Conservation (phyloP, 805 yeast genomes). For the Ogataea nakhonphanomensis region DNA sequence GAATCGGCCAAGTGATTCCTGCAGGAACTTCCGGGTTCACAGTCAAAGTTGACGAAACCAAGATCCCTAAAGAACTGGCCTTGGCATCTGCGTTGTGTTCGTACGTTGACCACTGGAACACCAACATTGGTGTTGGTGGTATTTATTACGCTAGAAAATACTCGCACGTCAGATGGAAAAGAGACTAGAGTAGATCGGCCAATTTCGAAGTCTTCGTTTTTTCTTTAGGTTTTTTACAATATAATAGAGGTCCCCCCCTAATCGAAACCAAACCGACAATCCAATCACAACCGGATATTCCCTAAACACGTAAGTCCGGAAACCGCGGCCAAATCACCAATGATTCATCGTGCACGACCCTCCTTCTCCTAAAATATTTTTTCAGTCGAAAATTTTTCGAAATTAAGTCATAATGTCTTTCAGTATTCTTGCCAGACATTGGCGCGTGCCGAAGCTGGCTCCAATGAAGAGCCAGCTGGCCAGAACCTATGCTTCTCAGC, state of each 20-base stretch:
- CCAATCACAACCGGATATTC: conserved; percentile 12
- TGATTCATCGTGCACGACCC: conserved; percentile 17
- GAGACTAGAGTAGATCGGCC: conserved; percentile 35
- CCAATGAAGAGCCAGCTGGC: conserved; percentile 3
- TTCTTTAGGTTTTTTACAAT: conserved; percentile 10
- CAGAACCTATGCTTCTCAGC: conserved; percentile 24
- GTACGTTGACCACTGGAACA: conserved; percentile 66
- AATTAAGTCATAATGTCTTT: conserved; percentile 10
- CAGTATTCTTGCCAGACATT: conserved; percentile 16
- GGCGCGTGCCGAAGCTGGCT: conserved; percentile 7
- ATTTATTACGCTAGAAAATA: conserved; percentile 54
- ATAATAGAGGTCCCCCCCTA: conserved; percentile 17
- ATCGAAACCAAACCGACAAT: conserved; percentile 3
- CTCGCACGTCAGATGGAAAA: conserved; percentile 51
- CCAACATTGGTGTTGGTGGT: conserved; percentile 59
- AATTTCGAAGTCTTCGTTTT: conserved; percentile 4
- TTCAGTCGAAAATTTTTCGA: conserved; percentile 17
- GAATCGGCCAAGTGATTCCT: conserved; percentile 58
- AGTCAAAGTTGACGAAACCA: conserved; percentile 48
- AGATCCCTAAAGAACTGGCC: conserved; percentile 57
- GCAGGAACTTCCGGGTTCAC: conserved; percentile 55
- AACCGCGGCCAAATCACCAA: conserved; percentile 28
- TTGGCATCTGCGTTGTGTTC: conserved; percentile 57
- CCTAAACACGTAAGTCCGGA: conserved; percentile 28
- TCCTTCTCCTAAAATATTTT: conserved; percentile 13